Evolutionary conservation across 1,284 basidiomycete genomes (phyloP).

Genomic region (Irpex sp.): DNA sequence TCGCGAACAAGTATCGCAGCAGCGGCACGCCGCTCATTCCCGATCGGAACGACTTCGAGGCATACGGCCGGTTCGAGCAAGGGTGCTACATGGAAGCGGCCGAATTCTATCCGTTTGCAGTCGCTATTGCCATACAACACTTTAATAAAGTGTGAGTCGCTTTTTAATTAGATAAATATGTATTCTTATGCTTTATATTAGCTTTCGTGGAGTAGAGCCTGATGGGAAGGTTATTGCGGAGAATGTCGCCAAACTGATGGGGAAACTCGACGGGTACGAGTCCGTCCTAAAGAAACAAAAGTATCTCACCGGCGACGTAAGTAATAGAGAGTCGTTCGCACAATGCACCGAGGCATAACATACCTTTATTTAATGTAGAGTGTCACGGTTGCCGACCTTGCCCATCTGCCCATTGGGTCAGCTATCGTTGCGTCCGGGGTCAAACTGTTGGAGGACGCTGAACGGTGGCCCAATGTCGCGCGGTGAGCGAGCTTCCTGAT

Average conservation of each 20-base stretch:
- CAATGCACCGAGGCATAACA: too few relatives aligned
- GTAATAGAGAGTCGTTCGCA: too few relatives aligned
- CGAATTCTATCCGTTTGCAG: background rate
- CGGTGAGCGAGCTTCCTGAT: background rate
- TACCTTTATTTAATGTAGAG: too few relatives aligned
- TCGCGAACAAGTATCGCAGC: constrained; percentile 35
- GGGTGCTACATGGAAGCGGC: background rate
- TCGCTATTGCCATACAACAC: background rate
- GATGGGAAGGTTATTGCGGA: background rate
- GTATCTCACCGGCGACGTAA: background rate
- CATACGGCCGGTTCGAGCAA: background rate
- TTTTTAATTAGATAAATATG: too few relatives aligned
- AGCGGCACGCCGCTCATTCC: background rate
- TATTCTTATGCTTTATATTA: background rate
- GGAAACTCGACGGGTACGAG: background rate
- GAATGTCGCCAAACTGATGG: background rate
- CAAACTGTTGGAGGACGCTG: background rate
- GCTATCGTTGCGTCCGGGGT: background rate
- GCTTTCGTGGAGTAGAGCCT: background rate
- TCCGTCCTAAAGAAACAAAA: background rate
- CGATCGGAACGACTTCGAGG: background rate
- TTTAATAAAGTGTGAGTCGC: background rate
- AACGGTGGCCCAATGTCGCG: background rate
- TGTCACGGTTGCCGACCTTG: background rate
- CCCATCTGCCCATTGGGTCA: background rate